These are phyloP conservation scores for Cladobotryum mycophilum DNA, from an alignment of 2,329 filamentous ascomycete species.

Conservation along the genomic window DNA sequence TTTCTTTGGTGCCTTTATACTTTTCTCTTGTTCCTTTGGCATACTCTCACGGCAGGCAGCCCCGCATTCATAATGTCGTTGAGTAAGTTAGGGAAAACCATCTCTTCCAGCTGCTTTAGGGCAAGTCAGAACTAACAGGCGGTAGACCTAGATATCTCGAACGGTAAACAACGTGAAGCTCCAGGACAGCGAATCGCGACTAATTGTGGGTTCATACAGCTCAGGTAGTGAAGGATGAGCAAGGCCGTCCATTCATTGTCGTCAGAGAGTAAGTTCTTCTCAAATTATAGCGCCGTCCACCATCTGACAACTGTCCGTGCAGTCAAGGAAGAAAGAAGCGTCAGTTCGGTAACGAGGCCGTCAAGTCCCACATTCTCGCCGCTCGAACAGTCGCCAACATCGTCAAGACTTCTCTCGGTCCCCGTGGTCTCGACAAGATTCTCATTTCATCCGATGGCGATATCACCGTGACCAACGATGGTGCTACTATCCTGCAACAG, in stretches of 20 bases:
- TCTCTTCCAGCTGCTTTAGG: conserved; percentile 11
- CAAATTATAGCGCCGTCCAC: too few species aligned
- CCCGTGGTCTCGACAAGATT: conserved; percentile 96
- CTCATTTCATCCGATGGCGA: conserved; percentile 97
- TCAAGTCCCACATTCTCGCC: conserved; percentile 96
- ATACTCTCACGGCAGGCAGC: conserved; percentile 22
- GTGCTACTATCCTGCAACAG: conserved; percentile 92
- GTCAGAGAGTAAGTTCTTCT: conserved; percentile 76
- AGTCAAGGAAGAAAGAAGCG: conserved; percentile 98
- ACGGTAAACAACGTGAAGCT: conserved; percentile 51
- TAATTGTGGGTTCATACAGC: conserved; percentile 36
- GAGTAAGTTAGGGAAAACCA: conserved; percentile 26
- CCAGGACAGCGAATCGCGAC: conserved; percentile 11
- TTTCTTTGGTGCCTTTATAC: conserved; percentile 12
- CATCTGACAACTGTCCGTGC: neutral
- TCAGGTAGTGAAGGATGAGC: conserved; percentile 88
- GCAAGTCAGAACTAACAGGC: conserved; percentile 31
- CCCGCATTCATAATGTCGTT: conserved; percentile 31
- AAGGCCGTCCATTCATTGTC: conserved; percentile 94
- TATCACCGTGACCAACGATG: conserved; percentile 98
- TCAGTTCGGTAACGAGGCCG: conserved; percentile 91
- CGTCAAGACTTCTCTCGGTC: conserved; percentile 93
- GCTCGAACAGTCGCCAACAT: conserved; percentile 95
- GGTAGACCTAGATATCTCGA: conserved; percentile 74
- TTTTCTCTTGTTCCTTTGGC: conserved; percentile 3